Conservation (phyloP, 768 basidiomycete genomes). For the Rhizopogon vesiculosus region DNA sequence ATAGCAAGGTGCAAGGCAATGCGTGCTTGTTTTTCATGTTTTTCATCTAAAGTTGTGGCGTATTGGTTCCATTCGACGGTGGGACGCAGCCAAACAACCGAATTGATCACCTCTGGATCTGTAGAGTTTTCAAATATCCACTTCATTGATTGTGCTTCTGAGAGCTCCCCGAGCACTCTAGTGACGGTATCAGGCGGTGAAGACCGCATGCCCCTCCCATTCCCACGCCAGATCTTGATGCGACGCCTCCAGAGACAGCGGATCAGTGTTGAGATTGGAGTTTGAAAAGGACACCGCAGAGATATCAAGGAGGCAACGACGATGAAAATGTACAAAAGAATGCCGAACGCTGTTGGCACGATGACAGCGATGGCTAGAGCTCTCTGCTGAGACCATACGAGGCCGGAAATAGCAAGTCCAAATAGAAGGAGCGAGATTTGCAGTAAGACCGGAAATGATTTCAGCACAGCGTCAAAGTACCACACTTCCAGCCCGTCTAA, state of each 20-base stretch:
- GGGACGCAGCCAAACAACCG: neutral
- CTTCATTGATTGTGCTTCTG: slow-evolving; percentile 1
- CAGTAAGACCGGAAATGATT: slow-evolving; percentile 2
- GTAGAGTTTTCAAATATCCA: slow-evolving; percentile 17
- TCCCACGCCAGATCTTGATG: neutral
- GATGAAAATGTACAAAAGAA: neutral
- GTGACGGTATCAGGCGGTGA: neutral
- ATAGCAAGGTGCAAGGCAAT: slow-evolving; percentile 3
- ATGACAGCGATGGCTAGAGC: neutral
- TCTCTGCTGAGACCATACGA: neutral
- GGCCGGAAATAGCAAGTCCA: neutral
- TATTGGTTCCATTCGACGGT: neutral
- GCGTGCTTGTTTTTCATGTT: neutral
- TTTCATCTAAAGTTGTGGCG: neutral
- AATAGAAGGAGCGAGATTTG: slow-evolving; percentile 5
- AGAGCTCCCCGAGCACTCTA: neutral
- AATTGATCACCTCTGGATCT: slow-evolving; percentile 7
- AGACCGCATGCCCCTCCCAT: too few relatives aligned
- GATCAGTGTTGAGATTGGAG: neutral
- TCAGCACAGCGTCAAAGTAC: neutral
- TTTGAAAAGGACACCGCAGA: neutral
- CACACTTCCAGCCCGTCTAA: neutral
- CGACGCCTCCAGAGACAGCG: neutral
- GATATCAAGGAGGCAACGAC: neutral
- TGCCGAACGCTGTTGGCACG: neutral